phyloP scores from a whole-genome alignment of 352 stramenopile genomes.

The Thalassiosira livingstoniorum region DNA sequence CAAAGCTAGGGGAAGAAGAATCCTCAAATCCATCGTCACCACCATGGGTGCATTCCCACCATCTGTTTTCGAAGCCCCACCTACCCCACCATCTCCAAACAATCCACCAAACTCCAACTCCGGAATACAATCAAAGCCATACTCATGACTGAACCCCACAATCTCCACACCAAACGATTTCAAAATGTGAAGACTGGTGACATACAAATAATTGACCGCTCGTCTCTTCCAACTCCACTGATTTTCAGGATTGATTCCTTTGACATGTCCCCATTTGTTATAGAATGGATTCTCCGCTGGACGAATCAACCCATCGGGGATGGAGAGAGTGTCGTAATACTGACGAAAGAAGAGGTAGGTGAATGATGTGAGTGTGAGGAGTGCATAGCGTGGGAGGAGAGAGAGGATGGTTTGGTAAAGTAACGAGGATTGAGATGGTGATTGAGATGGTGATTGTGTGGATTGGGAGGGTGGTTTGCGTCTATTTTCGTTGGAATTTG shows the following conservation, averaged over 20 bases:
- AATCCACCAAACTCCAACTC: background rate
- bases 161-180: constrained; percentile 75
- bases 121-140: constrained; percentile 80
- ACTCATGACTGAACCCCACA: constrained; percentile 82
- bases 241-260: background rate
- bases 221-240: constrained; percentile 37
- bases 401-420: constrained; percentile 31
- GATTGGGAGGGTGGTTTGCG: background rate
- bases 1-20: constrained; percentile 55
- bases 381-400: constrained; percentile 47
- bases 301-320: constrained; percentile 79
- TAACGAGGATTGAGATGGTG: constrained; percentile 7
- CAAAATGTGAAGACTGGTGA: constrained; percentile 71
- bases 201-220: constrained; percentile 75
- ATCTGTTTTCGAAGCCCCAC: too few relatives aligned
- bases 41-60: too few relatives aligned
- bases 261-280: constrained; percentile 49
- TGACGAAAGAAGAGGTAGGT: constrained; percentile 65
- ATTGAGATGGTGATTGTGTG: constrained; percentile 6
- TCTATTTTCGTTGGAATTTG: background rate
- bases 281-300: constrained; percentile 84
- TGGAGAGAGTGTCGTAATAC: constrained; percentile 66
- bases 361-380: constrained; percentile 40
- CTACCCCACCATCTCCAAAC: background rate
- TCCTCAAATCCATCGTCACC: constrained; percentile 59